phyloP scores from a whole-genome alignment of 2,329 filamentous ascomycete genomes.

The Metarhizium brunneum region DNA sequence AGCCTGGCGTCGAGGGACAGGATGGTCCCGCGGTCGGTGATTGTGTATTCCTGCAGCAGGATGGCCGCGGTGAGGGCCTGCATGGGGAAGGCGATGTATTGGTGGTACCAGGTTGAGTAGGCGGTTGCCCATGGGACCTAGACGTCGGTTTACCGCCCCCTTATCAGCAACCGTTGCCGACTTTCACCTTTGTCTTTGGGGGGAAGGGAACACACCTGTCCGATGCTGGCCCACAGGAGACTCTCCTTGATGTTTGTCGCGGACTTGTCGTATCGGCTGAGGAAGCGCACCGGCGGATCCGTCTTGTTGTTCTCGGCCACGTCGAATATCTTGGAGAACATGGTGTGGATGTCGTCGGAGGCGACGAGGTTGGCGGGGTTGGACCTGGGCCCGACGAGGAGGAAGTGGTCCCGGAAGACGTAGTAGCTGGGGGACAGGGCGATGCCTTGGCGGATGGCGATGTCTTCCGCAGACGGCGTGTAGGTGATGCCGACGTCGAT shows the following conservation, averaged over 20 bases:
- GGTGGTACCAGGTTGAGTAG: slow-evolving; percentile 37
- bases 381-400: slow-evolving; percentile 27
- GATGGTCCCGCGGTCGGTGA: slow-evolving; percentile 36
- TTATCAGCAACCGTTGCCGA: not conserved
- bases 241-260: slow-evolving; percentile 40
- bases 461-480: slow-evolving; percentile 28
- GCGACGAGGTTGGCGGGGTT: slow-evolving; percentile 25
- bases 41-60: slow-evolving; percentile 33
- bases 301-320: slow-evolving; percentile 23
- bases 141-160: slow-evolving; percentile 11
- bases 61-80: slow-evolving; percentile 33
- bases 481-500: slow-evolving; percentile 38
- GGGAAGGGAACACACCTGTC: slow-evolving; percentile 19
- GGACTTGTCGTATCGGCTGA: slow-evolving; percentile 37
- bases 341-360: slow-evolving; percentile 19
- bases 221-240: slow-evolving; percentile 33
- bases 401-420: slow-evolving; percentile 36
- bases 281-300: slow-evolving; percentile 27
- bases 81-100: slow-evolving; percentile 34
- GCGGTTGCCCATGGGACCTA: slow-evolving; percentile 26
- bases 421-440: slow-evolving; percentile 23
- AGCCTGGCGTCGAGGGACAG: slow-evolving; percentile 26
- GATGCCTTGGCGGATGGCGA: slow-evolving; percentile 30
- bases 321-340: slow-evolving; percentile 12
- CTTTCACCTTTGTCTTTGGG: too few relatives aligned